Evolutionary conservation across 2,329 filamentous ascomycete species (phyloP), one percentile per base, ranked within the genome.

Genomic region (Plectosphaerella sp.): DNA sequence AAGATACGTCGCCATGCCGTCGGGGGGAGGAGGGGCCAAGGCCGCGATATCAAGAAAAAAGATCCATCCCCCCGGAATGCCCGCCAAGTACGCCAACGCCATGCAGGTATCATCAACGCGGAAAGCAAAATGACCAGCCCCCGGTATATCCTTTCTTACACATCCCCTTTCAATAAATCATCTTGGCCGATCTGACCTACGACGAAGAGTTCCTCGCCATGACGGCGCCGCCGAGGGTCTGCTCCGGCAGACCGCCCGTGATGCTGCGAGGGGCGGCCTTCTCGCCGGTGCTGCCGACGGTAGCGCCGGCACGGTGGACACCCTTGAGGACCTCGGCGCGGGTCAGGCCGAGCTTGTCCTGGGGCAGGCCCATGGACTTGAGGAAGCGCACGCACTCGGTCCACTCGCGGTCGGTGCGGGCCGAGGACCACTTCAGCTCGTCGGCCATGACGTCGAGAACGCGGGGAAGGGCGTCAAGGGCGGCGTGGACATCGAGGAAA

Each of bases 401-500:
- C 85, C 57, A 75, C 62, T 73, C 71, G 0, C 60, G 55, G 20
- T 83, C 74, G 69, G 84, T 84, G 53, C 87, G 73, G 52, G 74
- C 73, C 49, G 68, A 69, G 59, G 74, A 77, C 87, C 87, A 91
- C 47, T 77, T 70, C 47, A 89, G 72, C 68, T 91, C 86, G 57
- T 85, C 82, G 25, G 71, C 79, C 84, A 91, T 89, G 48, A 90
- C 68, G 61, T 90, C 87, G 57, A 91, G 87, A 51, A 91, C 82
- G 18, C 69, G 72, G 8, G 87, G 87, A 16, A 91, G 76, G 1
- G 86, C 81, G 63, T 87, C 80, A 11, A 90, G 77, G 0, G 87
- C 84, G 24, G 83, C 83, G 63, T 88, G 80, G 2, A 86, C 86
- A 66, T 91, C 89, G 57, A 91, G 71, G 73, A 91, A 91, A n/a